Evolutionary conservation across 306 rosid species (phyloP).

Genomic region (Ormosia emarginata): DNA sequence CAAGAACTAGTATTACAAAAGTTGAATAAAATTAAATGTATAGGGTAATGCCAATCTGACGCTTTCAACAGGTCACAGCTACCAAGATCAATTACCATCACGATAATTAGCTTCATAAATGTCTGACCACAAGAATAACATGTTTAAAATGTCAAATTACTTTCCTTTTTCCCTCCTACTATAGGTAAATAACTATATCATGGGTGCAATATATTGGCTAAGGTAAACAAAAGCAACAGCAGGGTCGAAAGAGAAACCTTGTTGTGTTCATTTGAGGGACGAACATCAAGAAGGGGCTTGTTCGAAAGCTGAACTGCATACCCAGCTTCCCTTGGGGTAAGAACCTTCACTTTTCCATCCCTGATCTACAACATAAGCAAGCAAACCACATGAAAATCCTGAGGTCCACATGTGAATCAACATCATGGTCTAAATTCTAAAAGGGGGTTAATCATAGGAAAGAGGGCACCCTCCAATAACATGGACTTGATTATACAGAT

Average conservation of each 20-base stretch:
- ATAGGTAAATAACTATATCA: background rate
- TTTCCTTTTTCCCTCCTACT: background rate
- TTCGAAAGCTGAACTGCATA: conserved; percentile 89
- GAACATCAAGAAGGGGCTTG: conserved; percentile 90
- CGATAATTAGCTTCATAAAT: background rate
- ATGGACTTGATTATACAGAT: background rate
- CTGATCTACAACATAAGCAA: conserved; percentile 51
- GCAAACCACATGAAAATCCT: background rate
- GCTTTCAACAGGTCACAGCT: background rate
- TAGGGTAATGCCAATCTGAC: background rate
- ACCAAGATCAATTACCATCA: background rate
- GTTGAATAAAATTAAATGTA: background rate
- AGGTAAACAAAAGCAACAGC: background rate
- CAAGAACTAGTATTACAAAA: background rate
- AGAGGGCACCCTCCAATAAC: background rate
- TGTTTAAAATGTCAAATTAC: background rate
- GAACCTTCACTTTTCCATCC: conserved; percentile 77
- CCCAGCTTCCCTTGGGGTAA: conserved; percentile 89
- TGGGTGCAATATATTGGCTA: background rate
- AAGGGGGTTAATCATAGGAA: background rate
- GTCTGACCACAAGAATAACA: background rate
- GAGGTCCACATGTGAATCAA: background rate
- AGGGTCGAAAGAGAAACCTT: conserved; percentile 49
- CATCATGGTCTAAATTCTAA: background rate
- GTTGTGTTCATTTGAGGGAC: conserved; percentile 75